A percentile compares a stretch with the other conserved stretches of the same genome.
Conservation (phyloP, 345 rosid genomes). For the Euphorbia tirucalli region DNA sequence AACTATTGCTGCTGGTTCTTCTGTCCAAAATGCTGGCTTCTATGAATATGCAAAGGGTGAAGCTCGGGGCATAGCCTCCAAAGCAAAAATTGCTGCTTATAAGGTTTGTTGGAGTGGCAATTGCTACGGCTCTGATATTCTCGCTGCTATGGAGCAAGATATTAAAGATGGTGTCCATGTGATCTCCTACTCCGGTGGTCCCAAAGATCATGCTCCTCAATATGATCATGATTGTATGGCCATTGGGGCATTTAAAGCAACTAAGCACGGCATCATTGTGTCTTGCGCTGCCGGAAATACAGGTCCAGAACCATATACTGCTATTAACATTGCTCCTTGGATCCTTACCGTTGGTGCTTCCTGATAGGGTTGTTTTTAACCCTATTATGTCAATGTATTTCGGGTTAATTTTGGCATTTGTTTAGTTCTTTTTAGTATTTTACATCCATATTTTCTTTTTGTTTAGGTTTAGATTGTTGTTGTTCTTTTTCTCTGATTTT, state of each 20-base stretch:
- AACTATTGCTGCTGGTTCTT: slow-evolving; percentile 37
- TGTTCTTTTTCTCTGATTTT: too few species aligned
- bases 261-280: slow-evolving; percentile 54
- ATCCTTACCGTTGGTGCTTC: too few species aligned
- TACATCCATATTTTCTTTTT: too few species aligned
- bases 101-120: slow-evolving; percentile 81
- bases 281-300: slow-evolving; percentile 82
- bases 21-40: slow-evolving; percentile 76
- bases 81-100: slow-evolving; percentile 77
- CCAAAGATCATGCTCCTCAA: slow-evolving; percentile 62
- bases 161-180: too few species aligned
- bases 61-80: slow-evolving; percentile 86
- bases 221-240: slow-evolving; percentile 74
- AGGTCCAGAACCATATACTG: too few species aligned
- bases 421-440: too few species aligned
- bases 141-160: too few species aligned
- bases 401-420: too few species aligned
- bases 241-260: slow-evolving; percentile 77
- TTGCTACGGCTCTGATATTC: slow-evolving; percentile 84
- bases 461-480: too few species aligned
- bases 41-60: slow-evolving; percentile 58
- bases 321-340: too few species aligned
- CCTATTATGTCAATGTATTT: too few species aligned
- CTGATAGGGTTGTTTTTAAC: too few species aligned
- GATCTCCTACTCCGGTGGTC: slow-evolving; percentile 79